Conservation (phyloP, 2,329 filamentous ascomycete genomes). For the Fusarium duplospermum region DNA sequence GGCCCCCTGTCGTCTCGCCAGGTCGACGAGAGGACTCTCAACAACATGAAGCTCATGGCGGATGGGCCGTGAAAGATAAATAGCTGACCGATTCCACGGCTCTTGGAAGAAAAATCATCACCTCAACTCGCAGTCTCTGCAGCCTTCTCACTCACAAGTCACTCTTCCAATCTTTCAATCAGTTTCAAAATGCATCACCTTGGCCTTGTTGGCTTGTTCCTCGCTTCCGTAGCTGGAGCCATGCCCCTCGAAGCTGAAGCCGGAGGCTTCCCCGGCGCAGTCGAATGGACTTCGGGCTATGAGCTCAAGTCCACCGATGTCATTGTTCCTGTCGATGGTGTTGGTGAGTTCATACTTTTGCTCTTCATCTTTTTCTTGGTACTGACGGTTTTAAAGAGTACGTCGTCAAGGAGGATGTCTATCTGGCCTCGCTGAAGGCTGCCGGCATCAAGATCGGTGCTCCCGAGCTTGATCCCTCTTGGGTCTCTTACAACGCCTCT, state of each 20-base stretch:
- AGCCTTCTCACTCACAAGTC: background rate
- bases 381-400: background rate
- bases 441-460: background rate
- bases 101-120: background rate
- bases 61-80: background rate
- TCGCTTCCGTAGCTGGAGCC: background rate
- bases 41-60: background rate
- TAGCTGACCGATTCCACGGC: background rate
- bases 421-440: background rate
- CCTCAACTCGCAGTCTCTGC: background rate
- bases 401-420: background rate
- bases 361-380: no score
- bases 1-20: background rate
- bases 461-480: background rate
- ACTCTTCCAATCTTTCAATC: background rate
- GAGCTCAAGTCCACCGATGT: background rate
- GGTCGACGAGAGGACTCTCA: background rate
- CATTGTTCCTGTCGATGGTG: background rate
- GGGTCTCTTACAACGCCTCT: background rate
- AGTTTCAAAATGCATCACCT: slow-evolving; percentile 8
- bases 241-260: background rate
- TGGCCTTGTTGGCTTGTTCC: slow-evolving; percentile 1
- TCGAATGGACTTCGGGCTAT: background rate
- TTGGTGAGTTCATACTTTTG: background rate
- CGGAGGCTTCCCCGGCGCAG: background rate